phyloP scores from a whole-genome alignment of 139 green algal species.

The Closterium sp. region DNA sequence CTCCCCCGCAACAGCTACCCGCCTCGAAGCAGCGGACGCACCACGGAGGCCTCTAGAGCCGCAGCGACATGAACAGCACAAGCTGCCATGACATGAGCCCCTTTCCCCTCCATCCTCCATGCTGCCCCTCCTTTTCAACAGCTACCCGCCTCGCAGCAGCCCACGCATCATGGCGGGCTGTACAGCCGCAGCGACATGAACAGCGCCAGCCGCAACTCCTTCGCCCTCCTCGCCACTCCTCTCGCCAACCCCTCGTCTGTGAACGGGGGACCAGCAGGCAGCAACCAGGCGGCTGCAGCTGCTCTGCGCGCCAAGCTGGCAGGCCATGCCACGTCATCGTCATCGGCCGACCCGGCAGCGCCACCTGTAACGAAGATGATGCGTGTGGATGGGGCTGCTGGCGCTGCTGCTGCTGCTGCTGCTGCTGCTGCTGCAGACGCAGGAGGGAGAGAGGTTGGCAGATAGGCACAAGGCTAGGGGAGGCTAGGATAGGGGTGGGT shows the following conservation, averaged over 20 bases:
- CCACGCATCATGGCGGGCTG: background rate
- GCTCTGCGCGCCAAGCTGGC: slow-evolving; percentile 14
- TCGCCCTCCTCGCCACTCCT: background rate
- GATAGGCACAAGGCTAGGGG: background rate
- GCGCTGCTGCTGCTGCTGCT: background rate
- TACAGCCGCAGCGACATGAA: background rate
- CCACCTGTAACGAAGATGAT: slow-evolving; percentile 11
- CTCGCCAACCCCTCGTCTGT: background rate
- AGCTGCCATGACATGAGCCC: background rate
- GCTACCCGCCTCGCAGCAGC: background rate
- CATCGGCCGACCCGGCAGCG: background rate
- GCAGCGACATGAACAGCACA: background rate
- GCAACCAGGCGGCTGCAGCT: slow-evolving; percentile 23
- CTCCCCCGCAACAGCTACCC: background rate
- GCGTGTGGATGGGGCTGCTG: slow-evolving; percentile 1
- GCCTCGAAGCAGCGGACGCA: background rate
- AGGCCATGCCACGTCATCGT: background rate
- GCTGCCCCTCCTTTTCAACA: background rate
- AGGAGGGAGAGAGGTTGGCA: background rate
- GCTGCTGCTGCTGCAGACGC: background rate
- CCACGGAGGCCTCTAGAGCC: background rate
- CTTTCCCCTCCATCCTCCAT: background rate
- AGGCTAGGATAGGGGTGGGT: too few relatives aligned
- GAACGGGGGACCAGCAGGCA: background rate
- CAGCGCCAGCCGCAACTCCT: background rate